phyloP scores from a whole-genome alignment of 768 basidiomycete species.

The Mycena amicta region DNA sequence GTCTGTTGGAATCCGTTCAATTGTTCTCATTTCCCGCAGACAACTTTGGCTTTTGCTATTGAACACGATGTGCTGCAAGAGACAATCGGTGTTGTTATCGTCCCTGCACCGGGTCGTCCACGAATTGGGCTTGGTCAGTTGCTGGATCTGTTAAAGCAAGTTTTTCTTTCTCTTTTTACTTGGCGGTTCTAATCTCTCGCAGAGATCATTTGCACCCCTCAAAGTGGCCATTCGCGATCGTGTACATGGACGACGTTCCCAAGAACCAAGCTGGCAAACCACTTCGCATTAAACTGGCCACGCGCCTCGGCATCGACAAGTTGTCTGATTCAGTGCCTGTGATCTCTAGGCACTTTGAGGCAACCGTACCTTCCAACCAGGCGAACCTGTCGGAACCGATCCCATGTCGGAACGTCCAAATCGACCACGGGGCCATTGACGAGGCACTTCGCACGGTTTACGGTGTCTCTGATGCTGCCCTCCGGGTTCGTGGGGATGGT shows the following conservation, averaged over 20 bases:
- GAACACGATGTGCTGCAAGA: slow-evolving; percentile 52
- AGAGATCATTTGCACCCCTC: slow-evolving; percentile 50
- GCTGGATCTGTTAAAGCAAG: slow-evolving; percentile 43
- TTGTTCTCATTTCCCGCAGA: slow-evolving; percentile 23
- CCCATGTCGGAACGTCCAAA: slow-evolving; percentile 33
- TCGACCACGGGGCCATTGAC: slow-evolving; percentile 33
- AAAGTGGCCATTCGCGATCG: slow-evolving; percentile 51
- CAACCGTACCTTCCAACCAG: slow-evolving; percentile 31
- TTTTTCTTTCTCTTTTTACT: background rate
- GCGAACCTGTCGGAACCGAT: slow-evolving; percentile 42
- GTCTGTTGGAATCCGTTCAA: background rate
- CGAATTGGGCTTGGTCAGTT: slow-evolving; percentile 44
- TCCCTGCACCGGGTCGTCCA: slow-evolving; percentile 35
- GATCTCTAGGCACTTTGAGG: slow-evolving; percentile 45
- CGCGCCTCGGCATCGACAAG: slow-evolving; percentile 41
- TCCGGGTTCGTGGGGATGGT: slow-evolving; percentile 35
- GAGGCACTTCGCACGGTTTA: slow-evolving; percentile 28
- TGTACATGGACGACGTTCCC: slow-evolving; percentile 51
- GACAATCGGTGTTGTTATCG: slow-evolving; percentile 47
- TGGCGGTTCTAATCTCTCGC: background rate
- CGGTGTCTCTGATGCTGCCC: slow-evolving; percentile 38
- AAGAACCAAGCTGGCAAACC: slow-evolving; percentile 52
- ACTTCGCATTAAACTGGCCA: slow-evolving; percentile 46
- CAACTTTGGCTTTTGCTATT: slow-evolving; percentile 45
- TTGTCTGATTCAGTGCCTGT: slow-evolving; percentile 37